Conservation (phyloP, 768 basidiomycete species). For the Cystoderma amianthinum region DNA sequence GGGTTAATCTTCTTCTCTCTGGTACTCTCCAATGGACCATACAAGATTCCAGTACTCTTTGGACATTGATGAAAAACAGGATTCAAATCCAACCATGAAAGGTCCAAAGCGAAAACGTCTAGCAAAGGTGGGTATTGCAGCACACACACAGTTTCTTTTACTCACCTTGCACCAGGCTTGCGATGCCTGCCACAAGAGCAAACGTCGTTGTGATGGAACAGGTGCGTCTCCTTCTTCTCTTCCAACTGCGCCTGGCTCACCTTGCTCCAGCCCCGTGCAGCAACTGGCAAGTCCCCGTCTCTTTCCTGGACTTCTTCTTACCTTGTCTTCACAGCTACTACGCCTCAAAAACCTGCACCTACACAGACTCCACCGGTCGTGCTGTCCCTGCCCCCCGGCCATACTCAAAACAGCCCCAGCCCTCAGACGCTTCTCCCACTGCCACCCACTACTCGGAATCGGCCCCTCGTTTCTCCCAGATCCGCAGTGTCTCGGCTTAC, state of each 20-base stretch:
- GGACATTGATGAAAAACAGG: slow-evolving; percentile 19
- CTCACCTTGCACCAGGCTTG: slow-evolving; percentile 41
- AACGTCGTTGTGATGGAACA: slow-evolving; percentile 78
- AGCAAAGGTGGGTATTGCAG: slow-evolving; percentile 30
- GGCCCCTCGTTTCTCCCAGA: slow-evolving; percentile 17
- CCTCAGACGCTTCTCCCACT: slow-evolving; percentile 12
- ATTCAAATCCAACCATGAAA: slow-evolving; percentile 29
- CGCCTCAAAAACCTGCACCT: slow-evolving; percentile 75
- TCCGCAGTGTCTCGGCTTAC: slow-evolving; percentile 6
- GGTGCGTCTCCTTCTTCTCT: slow-evolving; percentile 33
- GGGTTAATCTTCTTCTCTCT: slow-evolving; percentile 14
- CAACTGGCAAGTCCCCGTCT: slow-evolving; percentile 53
- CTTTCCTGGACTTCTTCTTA: slow-evolving; percentile 4
- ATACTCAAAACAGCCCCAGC: slow-evolving; percentile 14
- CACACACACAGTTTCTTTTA: slow-evolving; percentile 1
- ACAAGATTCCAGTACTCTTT: slow-evolving; percentile 7
- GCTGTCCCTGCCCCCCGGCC: slow-evolving; percentile 68
- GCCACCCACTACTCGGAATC: slow-evolving; percentile 3
- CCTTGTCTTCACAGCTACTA: slow-evolving; percentile 47
- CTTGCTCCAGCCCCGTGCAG: slow-evolving; percentile 61
- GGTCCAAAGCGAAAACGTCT: slow-evolving; percentile 50
- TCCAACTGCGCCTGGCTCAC: slow-evolving; percentile 7
- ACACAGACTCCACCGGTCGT: slow-evolving; percentile 74
- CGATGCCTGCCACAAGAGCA: slow-evolving; percentile 81
- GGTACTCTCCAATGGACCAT: slow-evolving; percentile 11